Evolutionary conservation across 768 basidiomycete species (phyloP).

Genomic region (Hydnomerulius pinastri): DNA sequence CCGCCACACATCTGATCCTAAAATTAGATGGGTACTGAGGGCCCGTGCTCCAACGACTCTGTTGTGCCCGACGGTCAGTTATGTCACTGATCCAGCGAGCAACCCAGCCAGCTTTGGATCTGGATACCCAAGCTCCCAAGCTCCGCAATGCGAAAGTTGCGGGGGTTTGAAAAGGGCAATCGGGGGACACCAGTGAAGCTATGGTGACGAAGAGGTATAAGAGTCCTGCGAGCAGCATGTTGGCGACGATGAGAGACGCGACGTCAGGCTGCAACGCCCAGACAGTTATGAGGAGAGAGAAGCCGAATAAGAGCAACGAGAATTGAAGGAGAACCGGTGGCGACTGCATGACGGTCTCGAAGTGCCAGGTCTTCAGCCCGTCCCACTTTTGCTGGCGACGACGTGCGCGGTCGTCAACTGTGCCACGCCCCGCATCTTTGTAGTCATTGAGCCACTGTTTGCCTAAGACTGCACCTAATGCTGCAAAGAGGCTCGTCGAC

Average conservation of each 20-base stretch:
- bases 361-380: slow-evolving; percentile 15
- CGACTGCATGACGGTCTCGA: slow-evolving; percentile 9
- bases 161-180: slow-evolving; percentile 20
- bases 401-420: slow-evolving; percentile 12
- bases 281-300: slow-evolving; percentile 6
- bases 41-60: not conserved
- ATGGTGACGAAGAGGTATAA: slow-evolving; percentile 14
- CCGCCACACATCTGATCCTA: not conserved
- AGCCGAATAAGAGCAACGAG: slow-evolving; percentile 15
- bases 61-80: not conserved
- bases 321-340: slow-evolving; percentile 14
- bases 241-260: slow-evolving; percentile 11
- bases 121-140: not conserved
- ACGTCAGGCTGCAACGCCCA: slow-evolving; percentile 4
- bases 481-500: slow-evolving; percentile 14
- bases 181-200: slow-evolving; percentile 4
- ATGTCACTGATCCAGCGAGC: not conserved
- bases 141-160: slow-evolving; percentile 5
- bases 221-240: slow-evolving; percentile 2
- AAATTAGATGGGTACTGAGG: not conserved
- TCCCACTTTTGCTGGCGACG: slow-evolving; percentile 14
- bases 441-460: slow-evolving; percentile 18
- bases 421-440: slow-evolving; percentile 4
- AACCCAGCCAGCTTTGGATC: not conserved
- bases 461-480: slow-evolving; percentile 18